Percentiles rank a stretch among this genome's conserved stretches.
Conservation (phyloP, 768 basidiomycete genomes). For the Sporobolomyces roseus region DNA sequence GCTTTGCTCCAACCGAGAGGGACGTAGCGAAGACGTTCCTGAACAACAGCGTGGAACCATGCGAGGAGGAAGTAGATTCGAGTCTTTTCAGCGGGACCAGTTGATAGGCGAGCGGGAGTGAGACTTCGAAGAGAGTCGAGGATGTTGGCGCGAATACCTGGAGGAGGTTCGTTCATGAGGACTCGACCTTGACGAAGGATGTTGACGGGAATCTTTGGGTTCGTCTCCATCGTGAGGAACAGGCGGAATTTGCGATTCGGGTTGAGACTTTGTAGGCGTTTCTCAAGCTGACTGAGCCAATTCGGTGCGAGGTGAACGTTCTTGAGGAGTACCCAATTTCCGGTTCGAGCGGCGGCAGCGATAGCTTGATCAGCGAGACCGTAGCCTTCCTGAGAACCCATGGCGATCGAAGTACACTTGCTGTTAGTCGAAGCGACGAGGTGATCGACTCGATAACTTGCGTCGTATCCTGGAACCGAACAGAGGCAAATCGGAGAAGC, state of each 20-base stretch:
- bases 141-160: constrained; percentile 92
- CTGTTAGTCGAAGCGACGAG: constrained; percentile 67
- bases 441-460: constrained; percentile 91
- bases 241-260: constrained; percentile 88
- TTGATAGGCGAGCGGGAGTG: constrained; percentile 63
- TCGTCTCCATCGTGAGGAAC: constrained; percentile 97
- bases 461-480: constrained; percentile 94
- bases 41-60: constrained; percentile 98
- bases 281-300: constrained; percentile 94
- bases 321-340: constrained; percentile 93
- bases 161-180: constrained; percentile 97
- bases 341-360: constrained; percentile 81
- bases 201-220: constrained; percentile 89
- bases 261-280: constrained; percentile 86
- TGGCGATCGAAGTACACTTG: constrained; percentile 83
- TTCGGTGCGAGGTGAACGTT: constrained; percentile 84
- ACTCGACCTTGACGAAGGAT: constrained; percentile 92
- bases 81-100: constrained; percentile 88
- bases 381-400: constrained; percentile 99
- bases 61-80: constrained; percentile 92
- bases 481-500: constrained; percentile 81
- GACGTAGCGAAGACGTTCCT: constrained; percentile 91
- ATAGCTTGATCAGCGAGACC: constrained; percentile 94
- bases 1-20: constrained; percentile 94
- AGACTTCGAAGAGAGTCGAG: constrained; percentile 81